These are phyloP conservation scores for Eucalyptus urophylla DNA, from an alignment of 345 rosid species.

Conservation along the genomic window DNA sequence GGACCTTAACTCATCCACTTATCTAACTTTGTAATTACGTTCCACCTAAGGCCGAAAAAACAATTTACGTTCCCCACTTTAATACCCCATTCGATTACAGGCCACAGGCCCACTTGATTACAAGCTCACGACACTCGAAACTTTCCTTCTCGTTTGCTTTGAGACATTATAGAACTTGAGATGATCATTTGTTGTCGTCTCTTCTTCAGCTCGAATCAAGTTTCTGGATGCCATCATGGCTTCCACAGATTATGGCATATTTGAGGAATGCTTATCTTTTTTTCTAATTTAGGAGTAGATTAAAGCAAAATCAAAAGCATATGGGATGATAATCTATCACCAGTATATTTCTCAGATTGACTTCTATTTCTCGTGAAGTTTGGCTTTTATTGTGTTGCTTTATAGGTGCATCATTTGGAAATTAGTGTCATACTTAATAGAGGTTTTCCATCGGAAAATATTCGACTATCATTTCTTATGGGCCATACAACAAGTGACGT, in stretches of 20 bases:
- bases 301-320: background rate
- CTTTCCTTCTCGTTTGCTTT: background rate
- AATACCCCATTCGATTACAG: background rate
- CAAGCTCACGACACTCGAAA: background rate
- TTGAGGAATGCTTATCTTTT: background rate
- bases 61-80: background rate
- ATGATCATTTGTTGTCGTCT: background rate
- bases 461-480: background rate
- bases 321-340: background rate
- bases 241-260: background rate
- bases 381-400: background rate
- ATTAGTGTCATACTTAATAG: background rate
- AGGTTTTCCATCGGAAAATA: background rate
- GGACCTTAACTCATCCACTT: background rate
- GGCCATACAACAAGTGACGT: no score
- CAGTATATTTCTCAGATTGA: background rate
- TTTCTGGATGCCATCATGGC: background rate
- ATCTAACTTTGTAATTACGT: background rate
- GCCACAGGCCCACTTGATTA: background rate
- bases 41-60: background rate
- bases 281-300: background rate
- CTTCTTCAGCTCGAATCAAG: background rate
- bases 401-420: background rate
- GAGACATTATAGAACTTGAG: background rate
- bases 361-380: background rate